Evolutionary conservation across 345 rosid genomes (phyloP).

Genomic region (Lenwebbia sp.): DNA sequence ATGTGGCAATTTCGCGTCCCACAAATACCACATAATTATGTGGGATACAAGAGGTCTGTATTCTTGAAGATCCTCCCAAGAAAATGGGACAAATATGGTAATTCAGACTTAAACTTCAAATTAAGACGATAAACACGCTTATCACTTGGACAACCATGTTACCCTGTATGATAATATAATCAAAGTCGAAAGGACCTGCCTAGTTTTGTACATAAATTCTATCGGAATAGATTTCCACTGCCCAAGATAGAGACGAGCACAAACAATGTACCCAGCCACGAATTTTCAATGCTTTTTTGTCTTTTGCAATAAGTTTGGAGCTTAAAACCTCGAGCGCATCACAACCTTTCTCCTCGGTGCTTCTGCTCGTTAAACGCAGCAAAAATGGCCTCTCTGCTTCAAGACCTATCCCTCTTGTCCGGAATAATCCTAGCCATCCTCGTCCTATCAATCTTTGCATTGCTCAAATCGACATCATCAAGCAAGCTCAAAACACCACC

Average conservation of each 20-base stretch:
- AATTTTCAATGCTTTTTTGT: not conserved
- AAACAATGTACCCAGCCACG: not conserved
- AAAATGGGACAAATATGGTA: not conserved
- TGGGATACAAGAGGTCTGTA: not conserved
- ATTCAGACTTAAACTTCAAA: not conserved
- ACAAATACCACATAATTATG: not conserved
- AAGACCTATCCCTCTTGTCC: not conserved
- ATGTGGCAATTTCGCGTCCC: accelerated
- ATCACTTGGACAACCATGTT: not conserved
- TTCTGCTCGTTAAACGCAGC: not conserved
- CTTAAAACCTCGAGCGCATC: not conserved
- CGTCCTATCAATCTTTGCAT: not conserved
- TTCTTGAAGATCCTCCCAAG: not conserved
- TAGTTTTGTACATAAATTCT: not conserved
- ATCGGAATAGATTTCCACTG: not conserved
- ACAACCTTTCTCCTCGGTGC: not conserved
- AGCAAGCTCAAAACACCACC: not conserved
- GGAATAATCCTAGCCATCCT: not conserved
- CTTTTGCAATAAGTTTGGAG: not conserved
- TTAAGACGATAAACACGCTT: not conserved
- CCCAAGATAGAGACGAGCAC: not conserved
- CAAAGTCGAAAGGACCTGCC: too few relatives aligned
- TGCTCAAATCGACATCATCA: slow-evolving; percentile 2
- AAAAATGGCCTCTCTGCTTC: not conserved
- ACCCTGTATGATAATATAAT: not conserved